Evolutionary conservation across 768 basidiomycete species (phyloP).

Genomic region (Trichaptum fuscoviolaceum): DNA sequence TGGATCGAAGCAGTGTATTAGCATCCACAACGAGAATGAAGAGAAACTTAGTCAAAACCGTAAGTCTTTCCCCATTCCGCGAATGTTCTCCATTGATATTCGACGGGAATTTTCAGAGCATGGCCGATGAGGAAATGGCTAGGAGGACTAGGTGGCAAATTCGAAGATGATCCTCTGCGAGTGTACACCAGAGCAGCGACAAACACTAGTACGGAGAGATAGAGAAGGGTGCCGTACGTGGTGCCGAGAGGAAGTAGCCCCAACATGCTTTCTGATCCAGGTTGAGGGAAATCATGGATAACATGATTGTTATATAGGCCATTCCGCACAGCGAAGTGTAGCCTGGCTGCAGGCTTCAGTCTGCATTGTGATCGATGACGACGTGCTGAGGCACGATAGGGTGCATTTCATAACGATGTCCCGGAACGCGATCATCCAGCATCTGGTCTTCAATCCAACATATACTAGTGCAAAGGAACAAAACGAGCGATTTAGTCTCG

Average conservation of each 20-base stretch:
- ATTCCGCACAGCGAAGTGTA: background rate
- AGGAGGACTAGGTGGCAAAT: conserved; percentile 42
- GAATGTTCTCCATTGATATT: conserved; percentile 48
- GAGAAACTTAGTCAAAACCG: conserved; percentile 26
- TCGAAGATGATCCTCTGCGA: background rate
- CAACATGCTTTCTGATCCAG: background rate
- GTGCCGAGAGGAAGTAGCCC: background rate
- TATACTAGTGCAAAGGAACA: too few relatives aligned
- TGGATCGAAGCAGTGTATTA: background rate
- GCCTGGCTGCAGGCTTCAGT: background rate
- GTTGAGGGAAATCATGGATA: background rate
- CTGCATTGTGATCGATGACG: background rate
- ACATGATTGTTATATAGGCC: background rate
- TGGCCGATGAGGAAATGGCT: conserved; percentile 51
- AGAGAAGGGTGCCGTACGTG: background rate
- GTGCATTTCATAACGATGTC: too few relatives aligned
- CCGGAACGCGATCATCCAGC: too few relatives aligned
- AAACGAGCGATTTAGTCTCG: too few relatives aligned
- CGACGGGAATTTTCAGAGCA: conserved; percentile 45
- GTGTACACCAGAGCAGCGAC: background rate
- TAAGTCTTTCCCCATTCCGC: conserved; percentile 49
- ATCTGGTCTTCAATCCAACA: too few relatives aligned
- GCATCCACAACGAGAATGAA: background rate
- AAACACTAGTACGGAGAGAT: background rate
- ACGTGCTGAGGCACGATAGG: background rate